Evolutionary conservation across 176 grass and related monocot species (phyloP).

Genomic region (Oryza punctata): DNA sequence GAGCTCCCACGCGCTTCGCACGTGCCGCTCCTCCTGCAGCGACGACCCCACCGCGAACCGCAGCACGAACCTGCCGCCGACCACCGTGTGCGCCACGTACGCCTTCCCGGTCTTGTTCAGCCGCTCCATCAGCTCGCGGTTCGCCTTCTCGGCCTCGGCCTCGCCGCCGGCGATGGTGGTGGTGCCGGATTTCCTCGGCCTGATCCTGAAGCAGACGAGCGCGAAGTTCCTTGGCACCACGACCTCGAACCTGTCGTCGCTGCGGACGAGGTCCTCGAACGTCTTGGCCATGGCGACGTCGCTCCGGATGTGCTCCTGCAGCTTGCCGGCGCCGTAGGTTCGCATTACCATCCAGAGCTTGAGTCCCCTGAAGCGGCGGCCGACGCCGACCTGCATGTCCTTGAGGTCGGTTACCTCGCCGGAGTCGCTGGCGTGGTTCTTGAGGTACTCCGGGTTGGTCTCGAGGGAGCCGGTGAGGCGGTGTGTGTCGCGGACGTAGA

Average conservation of each 20-base stretch:
- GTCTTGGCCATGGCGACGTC: conserved; percentile 58
- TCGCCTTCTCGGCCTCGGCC: conserved; percentile 6
- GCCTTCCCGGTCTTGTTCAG: conserved; percentile 39
- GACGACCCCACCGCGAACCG: conserved; percentile 50
- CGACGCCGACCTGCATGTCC: conserved; percentile 61
- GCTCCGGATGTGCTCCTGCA: conserved; percentile 61
- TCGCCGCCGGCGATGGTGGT: background rate
- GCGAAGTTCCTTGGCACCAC: conserved; percentile 32
- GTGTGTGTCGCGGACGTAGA: conserved; percentile 40
- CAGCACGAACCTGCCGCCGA: conserved; percentile 44
- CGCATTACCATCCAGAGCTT: conserved; percentile 67
- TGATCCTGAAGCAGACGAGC: conserved; percentile 53
- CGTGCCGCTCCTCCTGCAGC: conserved; percentile 46
- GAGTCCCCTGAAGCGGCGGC: conserved; percentile 50
- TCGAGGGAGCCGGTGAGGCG: conserved; percentile 37
- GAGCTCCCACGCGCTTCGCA: conserved; percentile 45
- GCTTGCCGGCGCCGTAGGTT: conserved; percentile 41
- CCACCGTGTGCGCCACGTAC: conserved; percentile 47
- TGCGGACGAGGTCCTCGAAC: conserved; percentile 47
- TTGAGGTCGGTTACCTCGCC: conserved; percentile 50
- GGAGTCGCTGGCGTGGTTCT: conserved; percentile 59
- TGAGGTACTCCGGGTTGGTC: conserved; percentile 61
- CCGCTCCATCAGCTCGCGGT: conserved; percentile 42
- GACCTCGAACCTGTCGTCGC: conserved; percentile 51
- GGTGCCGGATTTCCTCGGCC: background rate